Base-by-base conservation (phyloP, 2,329 filamentous ascomycete genomes). In the Neonectria coccinea region DNA sequence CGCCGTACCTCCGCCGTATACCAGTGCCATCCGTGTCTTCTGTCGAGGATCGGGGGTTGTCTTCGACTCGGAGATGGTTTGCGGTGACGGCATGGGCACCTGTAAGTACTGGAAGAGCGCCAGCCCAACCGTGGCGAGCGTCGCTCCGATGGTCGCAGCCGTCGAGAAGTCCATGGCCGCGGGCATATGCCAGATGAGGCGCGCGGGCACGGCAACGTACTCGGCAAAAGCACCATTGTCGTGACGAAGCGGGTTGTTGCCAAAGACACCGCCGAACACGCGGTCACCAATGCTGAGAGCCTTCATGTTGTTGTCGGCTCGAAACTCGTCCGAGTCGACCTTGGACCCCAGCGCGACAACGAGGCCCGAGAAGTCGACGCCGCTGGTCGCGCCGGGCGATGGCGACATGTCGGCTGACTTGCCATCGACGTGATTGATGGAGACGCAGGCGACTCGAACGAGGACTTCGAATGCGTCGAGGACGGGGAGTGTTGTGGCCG, bases 401-500 rank as follows among this genome's bases (percentile, higher is more conserved):
- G 68, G 66, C 1, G 68, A 70, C 61, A 70, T 62, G 52, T 71
- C 69, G 22, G 63, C 61, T 6, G 66, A 62, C 41, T 71, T 71
- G 48, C 66, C 62, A 44, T 71, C 69, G 41, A 69, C 66, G 6
- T 58, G 68, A 18, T 70, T 69, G 48, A 71, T 63, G 2, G 66
- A 61, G 2, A 71, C 66, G 10, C 55, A 66, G 0, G 57, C 65
- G 27, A 67, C 54, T 2, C 29, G 56, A 2, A 67, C 65, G n/a
- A 67, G 63, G 16, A 67, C 45, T 18, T 67, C 63, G 6, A 42
- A 47, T 4, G 54, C 47, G 9, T 54, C 41, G 39, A 63, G 54
- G 22, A 50, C 45, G 14, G 60, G 60, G 3, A 63, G 41, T 3
- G 60, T 48, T 31, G 42, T 56, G 27, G 29, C 39, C 4, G 54